Evolutionary conservation across 2,329 filamentous ascomycete genomes (phyloP).

Genomic region (Diaporthe helianthi): DNA sequence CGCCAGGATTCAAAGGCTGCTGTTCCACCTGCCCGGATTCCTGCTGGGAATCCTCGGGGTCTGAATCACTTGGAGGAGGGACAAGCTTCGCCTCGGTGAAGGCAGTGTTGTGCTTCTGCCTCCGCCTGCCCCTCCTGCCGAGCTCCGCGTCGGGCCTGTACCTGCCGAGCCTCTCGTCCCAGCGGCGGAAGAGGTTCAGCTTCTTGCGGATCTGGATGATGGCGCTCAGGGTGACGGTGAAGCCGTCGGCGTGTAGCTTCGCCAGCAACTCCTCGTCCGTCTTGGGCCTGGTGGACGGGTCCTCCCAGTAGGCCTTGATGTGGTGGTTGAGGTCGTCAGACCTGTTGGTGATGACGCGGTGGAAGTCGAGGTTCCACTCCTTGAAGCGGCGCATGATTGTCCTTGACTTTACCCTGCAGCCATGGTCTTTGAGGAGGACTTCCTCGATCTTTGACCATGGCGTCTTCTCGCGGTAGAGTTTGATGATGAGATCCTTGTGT

Average conservation of each 20-base stretch:
- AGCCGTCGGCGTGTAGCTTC: constrained; percentile 16
- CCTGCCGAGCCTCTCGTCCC: constrained; percentile 17
- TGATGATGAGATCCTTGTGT: constrained; percentile 24
- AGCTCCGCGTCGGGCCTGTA: constrained; percentile 19
- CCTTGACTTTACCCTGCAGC: not conserved
- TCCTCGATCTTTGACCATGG: constrained; percentile 15
- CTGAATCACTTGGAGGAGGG: not conserved
- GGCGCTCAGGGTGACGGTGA: constrained; percentile 16
- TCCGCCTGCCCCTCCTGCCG: constrained; percentile 1
- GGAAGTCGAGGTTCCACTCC: constrained; percentile 40
- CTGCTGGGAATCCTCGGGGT: not conserved
- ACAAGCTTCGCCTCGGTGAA: constrained; percentile 13
- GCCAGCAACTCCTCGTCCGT: constrained; percentile 20
- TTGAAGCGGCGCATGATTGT: constrained; percentile 18
- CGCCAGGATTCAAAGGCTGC: not conserved
- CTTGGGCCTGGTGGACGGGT: constrained; percentile 13
- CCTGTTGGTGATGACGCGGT: constrained; percentile 41
- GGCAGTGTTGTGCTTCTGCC: constrained; percentile 6
- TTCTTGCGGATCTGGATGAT: constrained; percentile 2
- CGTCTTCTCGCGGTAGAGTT: constrained; percentile 17
- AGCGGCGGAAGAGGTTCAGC: constrained; percentile 17
- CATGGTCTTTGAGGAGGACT: constrained; percentile 3
- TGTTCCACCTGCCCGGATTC: not conserved
- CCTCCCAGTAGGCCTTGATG: constrained; percentile 41
- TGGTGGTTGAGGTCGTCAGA: constrained; percentile 41